A percentile compares a stretch with the other conserved stretches of the same genome.
Conservation (phyloP, 768 basidiomycete species). For the Phaeotremella fagi region DNA sequence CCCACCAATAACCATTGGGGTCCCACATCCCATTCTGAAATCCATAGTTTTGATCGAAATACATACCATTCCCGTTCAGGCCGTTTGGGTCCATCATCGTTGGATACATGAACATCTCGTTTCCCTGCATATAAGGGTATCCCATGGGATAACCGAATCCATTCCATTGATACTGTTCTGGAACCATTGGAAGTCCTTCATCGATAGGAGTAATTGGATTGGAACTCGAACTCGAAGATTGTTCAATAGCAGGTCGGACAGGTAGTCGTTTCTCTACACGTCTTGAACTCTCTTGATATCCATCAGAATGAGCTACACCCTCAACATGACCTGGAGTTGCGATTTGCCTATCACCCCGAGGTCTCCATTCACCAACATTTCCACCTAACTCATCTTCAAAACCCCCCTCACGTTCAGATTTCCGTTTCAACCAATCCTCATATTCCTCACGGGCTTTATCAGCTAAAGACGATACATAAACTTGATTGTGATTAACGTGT, state of each 20-base stretch:
- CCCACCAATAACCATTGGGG: conserved; percentile 1
- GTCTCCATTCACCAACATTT: conserved; percentile 25
- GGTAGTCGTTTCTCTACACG: neutral
- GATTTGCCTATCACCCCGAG: conserved; percentile 10
- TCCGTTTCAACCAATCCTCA: conserved; percentile 29
- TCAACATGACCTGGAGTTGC: conserved; percentile 27
- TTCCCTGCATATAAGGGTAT: neutral
- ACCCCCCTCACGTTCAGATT: conserved; percentile 33
- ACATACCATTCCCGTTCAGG: neutral
- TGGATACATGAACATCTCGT: neutral
- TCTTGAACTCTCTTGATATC: conserved; percentile 2
- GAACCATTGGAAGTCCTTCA: neutral
- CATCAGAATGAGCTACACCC: conserved; percentile 13
- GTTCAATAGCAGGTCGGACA: neutral
- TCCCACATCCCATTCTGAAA: neutral
- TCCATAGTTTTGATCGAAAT: neutral
- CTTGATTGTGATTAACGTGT: conserved; percentile 7
- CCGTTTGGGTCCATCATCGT: neutral
- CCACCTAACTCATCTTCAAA: conserved; percentile 9
- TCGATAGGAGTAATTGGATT: neutral
- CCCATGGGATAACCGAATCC: neutral
- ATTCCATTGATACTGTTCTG: neutral
- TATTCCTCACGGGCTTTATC: conserved; percentile 35
- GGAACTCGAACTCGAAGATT: neutral
- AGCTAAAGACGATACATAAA: conserved; percentile 7